phyloP scores from a whole-genome alignment of 352 stramenopile genomes.

The Pythium sukuiense region DNA sequence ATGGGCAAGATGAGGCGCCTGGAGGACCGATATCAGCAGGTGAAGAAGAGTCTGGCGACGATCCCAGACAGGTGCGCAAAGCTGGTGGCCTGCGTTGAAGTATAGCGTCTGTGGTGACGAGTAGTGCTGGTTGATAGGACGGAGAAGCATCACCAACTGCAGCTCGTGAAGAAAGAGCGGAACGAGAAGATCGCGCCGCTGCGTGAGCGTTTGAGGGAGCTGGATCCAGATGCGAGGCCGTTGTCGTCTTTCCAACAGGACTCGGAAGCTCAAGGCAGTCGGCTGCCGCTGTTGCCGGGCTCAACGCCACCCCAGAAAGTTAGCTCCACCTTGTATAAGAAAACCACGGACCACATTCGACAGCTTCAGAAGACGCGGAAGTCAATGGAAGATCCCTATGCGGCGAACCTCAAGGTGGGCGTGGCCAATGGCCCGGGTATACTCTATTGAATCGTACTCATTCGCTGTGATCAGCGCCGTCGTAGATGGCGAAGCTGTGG shows the following conservation, averaged over 20 bases:
- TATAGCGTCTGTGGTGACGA: background rate
- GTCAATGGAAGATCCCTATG: slow-evolving; percentile 45
- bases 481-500: slow-evolving; percentile 61
- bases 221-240: slow-evolving; percentile 28
- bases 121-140: slow-evolving; percentile 31
- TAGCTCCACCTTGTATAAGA: slow-evolving; percentile 32
- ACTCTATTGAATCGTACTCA: background rate
- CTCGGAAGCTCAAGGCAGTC: slow-evolving; percentile 7
- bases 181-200: slow-evolving; percentile 31
- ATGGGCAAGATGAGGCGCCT: slow-evolving; percentile 36
- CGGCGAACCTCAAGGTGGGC: slow-evolving; percentile 53
- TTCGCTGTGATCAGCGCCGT: background rate
- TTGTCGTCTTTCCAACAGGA: slow-evolving; percentile 9
- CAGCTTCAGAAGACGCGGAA: slow-evolving; percentile 39
- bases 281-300: slow-evolving; percentile 10
- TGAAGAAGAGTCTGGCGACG: slow-evolving; percentile 45
- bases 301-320: slow-evolving; percentile 1
- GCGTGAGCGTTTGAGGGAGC: slow-evolving; percentile 28
- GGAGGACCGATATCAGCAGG: slow-evolving; percentile 38
- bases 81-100: background rate
- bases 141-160: slow-evolving; percentile 44
- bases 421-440: background rate
- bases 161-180: slow-evolving; percentile 36
- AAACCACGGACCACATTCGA: slow-evolving; percentile 47
- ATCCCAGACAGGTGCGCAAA: slow-evolving; percentile 55